A percentile compares a stretch with the other conserved stretches of the same genome.
Conservation (phyloP, 176 grass and related monocot species). For the Zoysia japonica region DNA sequence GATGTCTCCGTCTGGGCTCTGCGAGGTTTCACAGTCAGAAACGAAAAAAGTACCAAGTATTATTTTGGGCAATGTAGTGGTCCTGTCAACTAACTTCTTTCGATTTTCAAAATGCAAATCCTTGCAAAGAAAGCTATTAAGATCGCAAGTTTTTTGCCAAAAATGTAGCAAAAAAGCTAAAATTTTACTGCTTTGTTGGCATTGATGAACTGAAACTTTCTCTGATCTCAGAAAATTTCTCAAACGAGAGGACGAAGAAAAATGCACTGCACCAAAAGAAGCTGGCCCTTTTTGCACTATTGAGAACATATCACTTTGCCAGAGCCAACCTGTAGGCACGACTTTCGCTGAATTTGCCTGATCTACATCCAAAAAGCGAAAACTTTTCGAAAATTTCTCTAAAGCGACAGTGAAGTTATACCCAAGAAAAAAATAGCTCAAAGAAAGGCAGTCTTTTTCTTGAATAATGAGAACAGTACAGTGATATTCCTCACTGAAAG, state of each 20-base stretch:
- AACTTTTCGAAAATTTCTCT: slow-evolving; percentile 9
- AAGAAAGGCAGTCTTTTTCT: slow-evolving; percentile 19
- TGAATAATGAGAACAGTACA: neutral
- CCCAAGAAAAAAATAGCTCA: slow-evolving; percentile 13
- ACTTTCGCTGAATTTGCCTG: slow-evolving; percentile 13
- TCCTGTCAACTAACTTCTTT: neutral
- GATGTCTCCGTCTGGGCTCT: slow-evolving; percentile 75
- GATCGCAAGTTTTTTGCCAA: neutral
- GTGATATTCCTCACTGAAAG: neutral
- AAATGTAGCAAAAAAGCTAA: neutral
- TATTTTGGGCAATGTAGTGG: neutral
- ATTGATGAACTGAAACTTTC: neutral
- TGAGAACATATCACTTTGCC: slow-evolving; percentile 13
- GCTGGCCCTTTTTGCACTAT: neutral
- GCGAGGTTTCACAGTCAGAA: slow-evolving; percentile 22
- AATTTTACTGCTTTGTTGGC: neutral
- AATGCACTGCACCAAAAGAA: neutral
- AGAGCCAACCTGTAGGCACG: slow-evolving; percentile 18
- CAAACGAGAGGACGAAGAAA: neutral
- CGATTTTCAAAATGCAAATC: slow-evolving; percentile 5
- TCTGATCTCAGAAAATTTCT: neutral
- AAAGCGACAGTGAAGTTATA: neutral
- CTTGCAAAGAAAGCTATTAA: neutral
- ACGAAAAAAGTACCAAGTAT: neutral
- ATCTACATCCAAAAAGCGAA: slow-evolving; percentile 13